phyloP scores from a whole-genome alignment of 139 green algal species.

The Astrephomene gubernaculifera region DNA sequence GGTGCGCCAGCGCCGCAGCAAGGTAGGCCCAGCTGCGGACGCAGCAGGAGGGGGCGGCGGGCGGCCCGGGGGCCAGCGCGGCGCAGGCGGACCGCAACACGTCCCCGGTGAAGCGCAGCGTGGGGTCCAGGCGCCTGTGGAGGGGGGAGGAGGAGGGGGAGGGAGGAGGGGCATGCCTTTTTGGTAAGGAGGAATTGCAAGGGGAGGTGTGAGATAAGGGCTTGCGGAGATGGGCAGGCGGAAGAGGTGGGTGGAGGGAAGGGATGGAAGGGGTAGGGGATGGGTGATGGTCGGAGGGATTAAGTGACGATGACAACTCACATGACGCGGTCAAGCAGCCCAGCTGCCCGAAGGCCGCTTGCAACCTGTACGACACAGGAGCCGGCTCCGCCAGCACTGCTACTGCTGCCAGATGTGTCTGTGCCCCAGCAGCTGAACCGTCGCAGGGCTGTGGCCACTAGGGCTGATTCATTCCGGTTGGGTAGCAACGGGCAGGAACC shows the following conservation, averaged over 20 bases:
- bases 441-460: not conserved
- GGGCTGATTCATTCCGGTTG: not conserved
- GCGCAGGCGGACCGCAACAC: not conserved
- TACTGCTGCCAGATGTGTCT: not conserved
- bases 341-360: not conserved
- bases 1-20: constrained; percentile 3
- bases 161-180: not conserved
- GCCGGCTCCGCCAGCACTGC: not conserved
- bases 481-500: constrained; percentile 16
- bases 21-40: constrained; percentile 20
- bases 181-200: not conserved
- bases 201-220: not conserved
- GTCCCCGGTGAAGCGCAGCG: not conserved
- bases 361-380: constrained; percentile 1
- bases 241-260: not conserved
- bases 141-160: not conserved
- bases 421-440: constrained; percentile 12
- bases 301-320: not conserved
- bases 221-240: no score
- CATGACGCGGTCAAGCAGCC: constrained; percentile 20
- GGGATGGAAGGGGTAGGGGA: not conserved
- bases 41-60: constrained; percentile 24
- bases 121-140: not conserved
- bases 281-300: not conserved
- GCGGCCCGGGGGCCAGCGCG: not conserved